These are phyloP conservation scores for Monosporascus sp. DNA, from an alignment of 2,329 filamentous ascomycete genomes.

Conservation along the genomic window DNA sequence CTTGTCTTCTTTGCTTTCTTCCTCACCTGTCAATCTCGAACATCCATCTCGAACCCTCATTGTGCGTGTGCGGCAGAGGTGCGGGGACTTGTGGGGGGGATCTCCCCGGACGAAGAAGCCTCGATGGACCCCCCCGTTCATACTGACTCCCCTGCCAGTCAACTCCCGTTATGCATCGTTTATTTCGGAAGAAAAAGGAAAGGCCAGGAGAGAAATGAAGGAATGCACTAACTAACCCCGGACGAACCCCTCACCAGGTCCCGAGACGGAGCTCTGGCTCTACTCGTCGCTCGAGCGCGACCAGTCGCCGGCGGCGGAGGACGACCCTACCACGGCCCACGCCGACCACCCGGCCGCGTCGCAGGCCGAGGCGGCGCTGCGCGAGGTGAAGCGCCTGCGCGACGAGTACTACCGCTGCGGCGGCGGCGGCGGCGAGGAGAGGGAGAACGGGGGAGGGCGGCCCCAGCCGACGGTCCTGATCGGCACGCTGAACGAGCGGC, in stretches of 20 bases:
- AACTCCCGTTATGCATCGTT: background rate
- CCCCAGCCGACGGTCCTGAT: conserved; percentile 26
- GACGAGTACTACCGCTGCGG: conserved; percentile 13
- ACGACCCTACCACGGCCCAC: background rate
- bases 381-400: conserved; percentile 15
- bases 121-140: no score
- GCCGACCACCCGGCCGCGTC: no score
- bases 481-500: conserved; percentile 35
- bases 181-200: background rate
- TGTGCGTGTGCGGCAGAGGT: no score
- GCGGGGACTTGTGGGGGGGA: no score
- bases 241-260: conserved; percentile 20
- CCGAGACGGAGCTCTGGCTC: conserved; percentile 62
- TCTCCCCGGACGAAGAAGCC: no score
- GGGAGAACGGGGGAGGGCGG: conserved; percentile 25
- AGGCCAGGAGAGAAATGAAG: background rate
- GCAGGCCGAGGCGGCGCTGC: conserved; percentile 9
- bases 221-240: background rate
- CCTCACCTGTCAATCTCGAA: no score
- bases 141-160: no score
- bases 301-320: conserved; percentile 10
- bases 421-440: conserved; percentile 13
- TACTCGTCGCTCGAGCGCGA: conserved; percentile 46
- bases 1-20: no score
- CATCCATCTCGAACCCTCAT: no score